phyloP scores from a whole-genome alignment of 192 early-diverging fungal genomes.

The Spizellomyces punctatus region DNA sequence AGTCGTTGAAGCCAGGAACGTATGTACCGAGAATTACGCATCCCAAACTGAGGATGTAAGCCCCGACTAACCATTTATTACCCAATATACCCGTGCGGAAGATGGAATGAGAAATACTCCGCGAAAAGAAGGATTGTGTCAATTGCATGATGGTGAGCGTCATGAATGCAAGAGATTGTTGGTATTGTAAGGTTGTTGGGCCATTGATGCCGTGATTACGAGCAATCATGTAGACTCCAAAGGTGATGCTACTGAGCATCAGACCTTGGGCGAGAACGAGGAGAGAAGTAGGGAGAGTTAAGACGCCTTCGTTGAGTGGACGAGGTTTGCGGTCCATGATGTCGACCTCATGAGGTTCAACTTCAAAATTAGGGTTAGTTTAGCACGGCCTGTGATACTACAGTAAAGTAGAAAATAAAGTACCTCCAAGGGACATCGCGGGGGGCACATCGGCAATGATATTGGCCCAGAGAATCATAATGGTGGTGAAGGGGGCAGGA shows the following conservation, averaged over 20 bases:
- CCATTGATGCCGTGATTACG: constrained; percentile 27
- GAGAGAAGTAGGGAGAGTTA: constrained; percentile 62
- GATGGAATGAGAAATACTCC: constrained; percentile 70
- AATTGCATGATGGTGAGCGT: constrained; percentile 87
- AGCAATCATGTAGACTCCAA: constrained; percentile 41
- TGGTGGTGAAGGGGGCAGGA: constrained; percentile 86
- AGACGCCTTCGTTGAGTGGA: constrained; percentile 71
- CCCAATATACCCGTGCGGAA: constrained; percentile 74
- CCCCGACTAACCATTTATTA: constrained; percentile 81
- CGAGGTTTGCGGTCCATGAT: constrained; percentile 87
- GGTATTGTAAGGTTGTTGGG: constrained; percentile 34
- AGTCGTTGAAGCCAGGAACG: constrained; percentile 57
- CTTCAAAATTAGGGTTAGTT: constrained; percentile 2
- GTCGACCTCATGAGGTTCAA: constrained; percentile 83
- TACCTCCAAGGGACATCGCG: constrained; percentile 81
- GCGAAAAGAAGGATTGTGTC: constrained; percentile 82
- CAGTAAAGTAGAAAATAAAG: constrained; percentile 12
- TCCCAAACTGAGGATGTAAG: constrained; percentile 70
- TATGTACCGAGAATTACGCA: constrained; percentile 81
- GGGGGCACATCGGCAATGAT: constrained; percentile 98
- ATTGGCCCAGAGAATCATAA: constrained; percentile 96
- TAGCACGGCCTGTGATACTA: not conserved
- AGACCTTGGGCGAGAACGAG: constrained; percentile 77
- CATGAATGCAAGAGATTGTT: constrained; percentile 72
- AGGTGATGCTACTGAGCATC: constrained; percentile 63